Base-by-base conservation (phyloP, 2,329 filamentous ascomycete species). In the Aquanectria penicillioides region DNA sequence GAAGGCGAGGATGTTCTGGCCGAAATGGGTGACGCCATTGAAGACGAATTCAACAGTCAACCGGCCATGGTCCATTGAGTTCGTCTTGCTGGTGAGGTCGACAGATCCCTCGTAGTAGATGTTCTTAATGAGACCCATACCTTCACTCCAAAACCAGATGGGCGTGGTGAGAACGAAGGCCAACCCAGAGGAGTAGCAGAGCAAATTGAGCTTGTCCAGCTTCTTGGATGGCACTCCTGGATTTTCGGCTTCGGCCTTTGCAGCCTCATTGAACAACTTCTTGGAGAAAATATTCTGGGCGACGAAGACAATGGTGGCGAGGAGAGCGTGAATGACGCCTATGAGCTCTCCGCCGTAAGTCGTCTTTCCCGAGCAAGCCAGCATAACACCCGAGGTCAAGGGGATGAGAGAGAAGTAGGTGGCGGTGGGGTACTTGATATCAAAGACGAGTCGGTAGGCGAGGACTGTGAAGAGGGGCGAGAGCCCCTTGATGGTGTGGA, bases 201-300 rank as follows among this genome's bases (percentile, higher is more conserved):
- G 83, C 15, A 99, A 82, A 73, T 99, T 99, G 34, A 99, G 86
- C 78, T 99, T 99, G 79, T 99, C 95, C 15, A 97, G 85, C 77
- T 97, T 98, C 61, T 89, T 88, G 37, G 87, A 85, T 53, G 85
- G 84, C 11, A 82, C 82, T 6, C 41, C 41, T 10, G 82, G 75
- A 1, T 86, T 86, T 51, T 97, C 92, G 7, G 89, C 87, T 76
- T 97, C 94, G 2, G 92, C 91, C 57, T 89, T 89, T 6, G 93
- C 90, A 6, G 92, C 93, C 73, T 97, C 94, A 75, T 97, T 99
- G 82, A 99, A 99, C 9, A 99, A 87, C 65, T 93, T 92, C 78
- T 99, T 99, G 17, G 94, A 98, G 66, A 97, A 97, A 56, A 99
- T 99, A 73, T 99, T 99, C 73, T 99, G 95, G 0, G 93, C 95